A percentile compares a stretch with the other conserved stretches of the same genome.
phyloP scores from a whole-genome alignment of 805 yeast genomes.

The Candida bentonensis region DNA sequence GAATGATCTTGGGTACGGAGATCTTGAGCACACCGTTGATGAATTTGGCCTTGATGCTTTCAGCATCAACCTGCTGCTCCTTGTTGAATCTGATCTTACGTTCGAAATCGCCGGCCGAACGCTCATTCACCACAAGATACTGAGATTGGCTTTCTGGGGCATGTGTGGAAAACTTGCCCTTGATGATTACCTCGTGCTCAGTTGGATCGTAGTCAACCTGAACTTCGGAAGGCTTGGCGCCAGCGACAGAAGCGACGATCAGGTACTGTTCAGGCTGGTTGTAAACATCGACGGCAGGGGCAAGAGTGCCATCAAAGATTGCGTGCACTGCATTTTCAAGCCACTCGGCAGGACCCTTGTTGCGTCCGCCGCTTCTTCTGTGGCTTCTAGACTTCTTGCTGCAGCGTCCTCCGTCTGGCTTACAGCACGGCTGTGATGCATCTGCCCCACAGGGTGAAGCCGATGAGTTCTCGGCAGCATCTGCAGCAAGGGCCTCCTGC shows the following conservation, averaged over 20 bases:
- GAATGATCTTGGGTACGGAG: constrained; percentile 31
- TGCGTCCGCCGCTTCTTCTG: neutral
- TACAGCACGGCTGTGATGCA: neutral
- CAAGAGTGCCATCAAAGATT: constrained; percentile 19
- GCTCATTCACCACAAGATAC: constrained; percentile 34
- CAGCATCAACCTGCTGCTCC: constrained; percentile 38
- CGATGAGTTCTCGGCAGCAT: neutral
- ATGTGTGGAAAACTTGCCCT: constrained; percentile 24
- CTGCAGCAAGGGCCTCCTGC: constrained; percentile 1
- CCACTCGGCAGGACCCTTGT: neutral
- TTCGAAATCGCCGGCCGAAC: constrained; percentile 43
- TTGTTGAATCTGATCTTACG: constrained; percentile 43
- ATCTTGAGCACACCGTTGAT: constrained; percentile 41
- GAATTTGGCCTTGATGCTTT: constrained; percentile 38
- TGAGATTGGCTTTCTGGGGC: constrained; percentile 8
- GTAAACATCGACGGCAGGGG: constrained; percentile 48
- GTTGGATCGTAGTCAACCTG: constrained; percentile 48
- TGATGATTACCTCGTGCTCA: constrained; percentile 36
- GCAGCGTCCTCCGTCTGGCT: neutral
- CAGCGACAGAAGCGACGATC: constrained; percentile 42
- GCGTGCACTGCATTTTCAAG: neutral
- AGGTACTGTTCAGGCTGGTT: constrained; percentile 33
- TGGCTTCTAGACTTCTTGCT: neutral
- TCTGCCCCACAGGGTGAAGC: neutral
- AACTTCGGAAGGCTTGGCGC: constrained; percentile 38